Base-by-base conservation (phyloP, 2,329 filamentous ascomycete genomes). In the Mycosphaerella arachidis region DNA sequence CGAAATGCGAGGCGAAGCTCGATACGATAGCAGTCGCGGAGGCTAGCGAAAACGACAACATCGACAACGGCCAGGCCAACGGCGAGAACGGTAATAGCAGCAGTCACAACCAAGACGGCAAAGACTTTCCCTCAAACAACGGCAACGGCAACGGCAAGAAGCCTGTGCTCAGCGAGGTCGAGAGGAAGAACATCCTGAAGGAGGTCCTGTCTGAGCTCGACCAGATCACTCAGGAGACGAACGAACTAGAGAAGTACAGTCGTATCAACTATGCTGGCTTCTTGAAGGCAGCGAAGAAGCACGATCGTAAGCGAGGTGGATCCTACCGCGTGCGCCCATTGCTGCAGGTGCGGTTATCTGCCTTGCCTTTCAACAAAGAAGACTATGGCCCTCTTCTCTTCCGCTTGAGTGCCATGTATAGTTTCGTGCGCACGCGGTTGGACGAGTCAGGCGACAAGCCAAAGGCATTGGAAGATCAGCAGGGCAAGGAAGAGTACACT, bases 281-380 rank as follows among this genome's bases (percentile, higher is more conserved):
- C 77, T 84, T 97, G 72, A 99, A 99, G 82, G 96, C 96, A 52
- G 92, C 92, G 58, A 99, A 99, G 86, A 99, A 99, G 79, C 94
- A 99, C 77, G 94, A 99, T 77, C 90, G 94, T 67, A 95, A 93
- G 78, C 85, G 93, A 66, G 92, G 92, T 58, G 83, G 86, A 66
- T 84, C 86, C 56, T 97, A 97, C 80, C 91, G 88, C 74, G 89
- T 97, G 67, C 86, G 91, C 27, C 92, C 94, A 30, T 87, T 97
- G 79, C 87, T 97, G 77, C 90, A 96, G 77, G 88, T 96, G 69
- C 89, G 90, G 69, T 78, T 99, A 70, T 86, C 90, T n/a, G 86
- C 91, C 66, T 82, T 92, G 62, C 92, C 93, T 12, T 96, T 99
- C 82, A 96, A 97, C 78, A 93, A 91, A 60, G 94, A 97, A 75